These are phyloP conservation scores for Berberis thunbergii DNA, from an alignment of 164 flowering plant species.

Conservation along the genomic window DNA sequence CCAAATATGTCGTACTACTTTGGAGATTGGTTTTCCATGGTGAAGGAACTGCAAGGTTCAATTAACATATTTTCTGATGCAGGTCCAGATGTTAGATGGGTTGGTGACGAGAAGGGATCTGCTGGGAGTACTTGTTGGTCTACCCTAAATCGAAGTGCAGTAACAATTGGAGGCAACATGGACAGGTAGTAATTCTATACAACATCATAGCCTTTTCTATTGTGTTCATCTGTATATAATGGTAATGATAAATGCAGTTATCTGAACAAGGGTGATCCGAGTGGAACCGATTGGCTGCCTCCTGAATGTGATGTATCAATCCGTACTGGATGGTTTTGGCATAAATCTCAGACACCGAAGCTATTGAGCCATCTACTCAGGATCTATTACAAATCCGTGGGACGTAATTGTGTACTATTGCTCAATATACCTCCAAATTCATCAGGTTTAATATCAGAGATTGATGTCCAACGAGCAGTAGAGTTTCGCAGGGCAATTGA, in stretches of 20 bases:
- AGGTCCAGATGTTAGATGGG: constrained; percentile 87
- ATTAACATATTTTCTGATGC: constrained; percentile 92
- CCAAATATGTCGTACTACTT: constrained; percentile 77
- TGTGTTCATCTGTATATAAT: not conserved
- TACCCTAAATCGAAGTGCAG: constrained; percentile 50
- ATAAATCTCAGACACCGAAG: constrained; percentile 62
- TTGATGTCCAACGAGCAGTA: constrained; percentile 38
- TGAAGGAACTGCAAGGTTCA: constrained; percentile 68
- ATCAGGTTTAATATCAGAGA: constrained; percentile 62
- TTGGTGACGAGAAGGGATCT: constrained; percentile 71
- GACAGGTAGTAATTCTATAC: constrained; percentile 27
- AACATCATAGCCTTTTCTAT: not conserved
- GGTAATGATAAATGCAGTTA: constrained; percentile 35
- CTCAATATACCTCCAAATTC: constrained; percentile 87
- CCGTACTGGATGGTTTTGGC: constrained; percentile 92
- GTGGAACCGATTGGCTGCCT: constrained; percentile 77
- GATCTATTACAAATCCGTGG: constrained; percentile 84
- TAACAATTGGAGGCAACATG: constrained; percentile 59
- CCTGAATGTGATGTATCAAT: constrained; percentile 93
- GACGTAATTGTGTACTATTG: constrained; percentile 71
- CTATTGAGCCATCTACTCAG: constrained; percentile 49
- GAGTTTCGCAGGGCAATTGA: constrained; percentile 53
- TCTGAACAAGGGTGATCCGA: constrained; percentile 58
- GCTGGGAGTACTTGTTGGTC: constrained; percentile 88
- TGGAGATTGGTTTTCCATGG: constrained; percentile 82